Conservation (phyloP, 495 filamentous ascomycete genomes). For the Xylona heveae region DNA sequence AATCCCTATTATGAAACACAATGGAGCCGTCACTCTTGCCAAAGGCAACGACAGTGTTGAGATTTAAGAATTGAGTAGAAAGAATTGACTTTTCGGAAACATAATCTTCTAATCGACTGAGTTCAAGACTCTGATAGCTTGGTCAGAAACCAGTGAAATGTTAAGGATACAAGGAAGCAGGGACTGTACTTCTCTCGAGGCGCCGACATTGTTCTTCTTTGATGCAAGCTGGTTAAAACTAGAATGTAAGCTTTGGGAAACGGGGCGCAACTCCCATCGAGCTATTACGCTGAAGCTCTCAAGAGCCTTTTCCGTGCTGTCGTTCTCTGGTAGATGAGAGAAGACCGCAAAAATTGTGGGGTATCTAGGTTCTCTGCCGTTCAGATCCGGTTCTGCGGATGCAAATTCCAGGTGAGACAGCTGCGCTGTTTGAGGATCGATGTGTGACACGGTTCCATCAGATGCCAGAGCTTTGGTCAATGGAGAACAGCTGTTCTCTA, state of each 20-base stretch:
- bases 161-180: slow-evolving; percentile 8
- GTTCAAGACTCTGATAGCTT: slow-evolving; percentile 29
- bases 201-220: slow-evolving; percentile 31
- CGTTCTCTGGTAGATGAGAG: slow-evolving; percentile 30
- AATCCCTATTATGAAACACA: slow-evolving; percentile 52
- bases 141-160: slow-evolving; percentile 3
- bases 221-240: slow-evolving; percentile 53
- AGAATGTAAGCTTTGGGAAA: slow-evolving; percentile 37
- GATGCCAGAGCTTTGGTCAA: neutral
- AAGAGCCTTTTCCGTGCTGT: slow-evolving; percentile 30
- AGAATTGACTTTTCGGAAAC: slow-evolving; percentile 44
- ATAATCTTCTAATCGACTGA: slow-evolving; percentile 47
- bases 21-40: slow-evolving; percentile 56
- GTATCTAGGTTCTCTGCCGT: slow-evolving; percentile 23
- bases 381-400: slow-evolving; percentile 27
- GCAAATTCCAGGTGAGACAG: slow-evolving; percentile 47
- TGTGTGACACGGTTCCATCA: neutral
- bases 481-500: slow-evolving; percentile 9
- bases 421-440: slow-evolving; percentile 24
- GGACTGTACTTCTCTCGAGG: slow-evolving; percentile 16
- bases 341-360: slow-evolving; percentile 52
- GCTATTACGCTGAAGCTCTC: slow-evolving; percentile 46
- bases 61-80: slow-evolving; percentile 39
- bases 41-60: slow-evolving; percentile 44
- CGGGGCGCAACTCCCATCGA: slow-evolving; percentile 51